Conservation (phyloP, 345 rosid species). For the Leavenworthia alabamica region DNA sequence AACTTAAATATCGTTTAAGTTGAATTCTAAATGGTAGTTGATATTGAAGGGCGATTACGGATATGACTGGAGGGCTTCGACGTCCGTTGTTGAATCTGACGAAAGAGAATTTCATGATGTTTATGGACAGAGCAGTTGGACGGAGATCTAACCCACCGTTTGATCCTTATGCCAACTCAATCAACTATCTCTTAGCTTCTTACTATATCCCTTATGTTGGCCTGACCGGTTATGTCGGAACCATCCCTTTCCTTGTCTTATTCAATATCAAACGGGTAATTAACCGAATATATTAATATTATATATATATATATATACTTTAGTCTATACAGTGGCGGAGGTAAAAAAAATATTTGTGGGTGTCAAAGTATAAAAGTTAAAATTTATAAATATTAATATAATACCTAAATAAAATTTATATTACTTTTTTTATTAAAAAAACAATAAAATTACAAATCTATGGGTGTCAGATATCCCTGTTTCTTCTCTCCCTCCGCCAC, state of each 20-base stretch:
- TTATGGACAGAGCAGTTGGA: constrained; percentile 49
- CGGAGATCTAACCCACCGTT: constrained; percentile 46
- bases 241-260: constrained; percentile 42
- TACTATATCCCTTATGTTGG: constrained; percentile 68
- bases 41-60: constrained; percentile 45
- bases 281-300: no score
- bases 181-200: constrained; percentile 49
- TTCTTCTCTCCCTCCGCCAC: no score
- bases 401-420: no score
- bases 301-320: no score
- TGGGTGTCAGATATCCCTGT: no score
- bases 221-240: constrained; percentile 59
- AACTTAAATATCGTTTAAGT: not conserved
- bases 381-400: no score
- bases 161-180: constrained; percentile 47
- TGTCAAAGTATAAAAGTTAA: no score
- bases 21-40: not conserved
- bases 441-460: no score
- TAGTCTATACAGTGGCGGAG: no score
- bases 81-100: constrained; percentile 54
- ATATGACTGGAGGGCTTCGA: constrained; percentile 46
- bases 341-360: no score
- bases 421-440: no score
- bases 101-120: constrained; percentile 33
- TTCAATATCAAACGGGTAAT: constrained; percentile 39